Evolutionary conservation across 352 stramenopile species (phyloP).

Genomic region (Pythium folliculosum): DNA sequence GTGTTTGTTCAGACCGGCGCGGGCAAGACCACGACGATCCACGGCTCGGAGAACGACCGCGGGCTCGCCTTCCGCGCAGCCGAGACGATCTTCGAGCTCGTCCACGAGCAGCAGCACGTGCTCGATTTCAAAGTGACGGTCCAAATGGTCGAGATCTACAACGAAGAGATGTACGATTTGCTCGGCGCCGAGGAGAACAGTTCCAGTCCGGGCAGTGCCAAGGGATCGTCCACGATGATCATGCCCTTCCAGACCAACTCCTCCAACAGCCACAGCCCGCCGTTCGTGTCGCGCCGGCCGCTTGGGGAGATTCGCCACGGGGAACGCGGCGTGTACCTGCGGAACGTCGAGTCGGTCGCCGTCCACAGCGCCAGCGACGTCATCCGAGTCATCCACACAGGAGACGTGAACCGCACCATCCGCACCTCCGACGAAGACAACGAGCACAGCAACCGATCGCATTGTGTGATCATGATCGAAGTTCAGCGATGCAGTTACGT

Average conservation of each 20-base stretch:
- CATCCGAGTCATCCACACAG: constrained; percentile 38
- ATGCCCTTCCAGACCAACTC: constrained; percentile 28
- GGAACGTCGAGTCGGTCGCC: constrained; percentile 55
- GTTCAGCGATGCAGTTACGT: constrained; percentile 50
- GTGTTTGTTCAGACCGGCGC: constrained; percentile 34
- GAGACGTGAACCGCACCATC: constrained; percentile 36
- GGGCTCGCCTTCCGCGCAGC: constrained; percentile 51
- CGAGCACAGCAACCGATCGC: constrained; percentile 55
- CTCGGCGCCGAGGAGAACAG: constrained; percentile 26
- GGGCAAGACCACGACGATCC: constrained; percentile 46
- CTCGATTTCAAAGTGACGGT: constrained; percentile 53
- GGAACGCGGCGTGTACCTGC: constrained; percentile 66
- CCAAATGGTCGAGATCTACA: constrained; percentile 86
- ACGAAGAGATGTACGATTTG: constrained; percentile 85
- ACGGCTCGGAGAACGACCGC: constrained; percentile 26
- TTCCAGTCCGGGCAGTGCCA: neutral
- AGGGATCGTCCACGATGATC: constrained; percentile 11
- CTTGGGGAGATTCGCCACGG: constrained; percentile 73
- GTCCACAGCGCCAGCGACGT: constrained; percentile 42
- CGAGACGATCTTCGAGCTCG: constrained; percentile 44
- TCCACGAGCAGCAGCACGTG: constrained; percentile 44
- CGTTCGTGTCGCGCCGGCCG: constrained; percentile 33
- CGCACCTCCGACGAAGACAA: constrained; percentile 23
- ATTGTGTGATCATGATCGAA: constrained; percentile 64
- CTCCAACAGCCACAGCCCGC: constrained; percentile 5